Base-by-base conservation (phyloP, 2,329 filamentous ascomycete species). In the Venturia effusa region DNA sequence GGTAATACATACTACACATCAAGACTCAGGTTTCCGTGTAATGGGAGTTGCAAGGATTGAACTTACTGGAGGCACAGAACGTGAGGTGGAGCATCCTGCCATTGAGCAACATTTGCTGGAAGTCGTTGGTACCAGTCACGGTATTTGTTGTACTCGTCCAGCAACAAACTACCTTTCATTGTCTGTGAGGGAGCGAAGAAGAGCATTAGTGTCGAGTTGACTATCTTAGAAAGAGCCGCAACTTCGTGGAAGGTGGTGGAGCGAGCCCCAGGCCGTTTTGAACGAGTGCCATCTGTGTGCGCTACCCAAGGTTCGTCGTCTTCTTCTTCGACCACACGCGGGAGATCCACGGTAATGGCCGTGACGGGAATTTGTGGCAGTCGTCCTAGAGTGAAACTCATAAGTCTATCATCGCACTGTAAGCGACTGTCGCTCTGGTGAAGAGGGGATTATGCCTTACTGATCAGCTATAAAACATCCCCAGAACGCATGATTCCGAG, bases 121-220 rank as follows among this genome's bases (percentile, higher is more conserved):
- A 92, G 82, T 32, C 77, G 78, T 64, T 84, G 83, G 71, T 90
- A 90, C 88, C 88, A 92, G 62, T 84, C 81, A 19, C 89, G 78
- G 68, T 89, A 91, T 68, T 86, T 82, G 0, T 82, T 84, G 67
- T 91, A 90, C 39, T 64, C 63, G 24, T 64, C 59, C 37, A 64
- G 32, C 84, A 83, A 59, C 78, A 80, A 10, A 89, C 76, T 1
- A 91, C 76, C 45, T 84, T 83, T 45, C 82, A 80, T 67, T 85
- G 85, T 0, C 84, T 88, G 55, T 90, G 78, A 5, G 83, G 83
- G 88, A 4, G 88, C 86, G 70, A 90, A 88, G n/a, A 90, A 81
- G 45, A 88, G 81, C 70, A 87, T 88, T 24, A 89, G 78, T 37
- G 86, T 87, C 68, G 88, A 83, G 71, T 89, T 88, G 0, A 90